Conservation (phyloP, 805 yeast species). For the Candida odintsovae region DNA sequence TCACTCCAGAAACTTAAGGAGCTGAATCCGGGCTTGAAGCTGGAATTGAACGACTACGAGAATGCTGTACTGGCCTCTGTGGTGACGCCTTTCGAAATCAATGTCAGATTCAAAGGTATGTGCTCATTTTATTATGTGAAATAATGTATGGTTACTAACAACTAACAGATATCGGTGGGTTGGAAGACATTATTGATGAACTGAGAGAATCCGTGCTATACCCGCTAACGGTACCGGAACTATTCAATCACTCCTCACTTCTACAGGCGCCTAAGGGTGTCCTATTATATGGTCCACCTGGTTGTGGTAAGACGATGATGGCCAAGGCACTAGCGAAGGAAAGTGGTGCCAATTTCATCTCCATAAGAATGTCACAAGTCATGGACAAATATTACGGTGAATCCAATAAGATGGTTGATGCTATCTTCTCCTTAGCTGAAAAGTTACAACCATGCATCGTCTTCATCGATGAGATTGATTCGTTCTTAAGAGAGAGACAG, state of each 20-base stretch:
- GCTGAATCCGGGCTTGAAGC: constrained; percentile 50
- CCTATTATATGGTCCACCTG: constrained; percentile 90
- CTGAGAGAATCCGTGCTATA: constrained; percentile 82
- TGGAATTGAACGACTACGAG: constrained; percentile 69
- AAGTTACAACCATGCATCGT: constrained; percentile 92
- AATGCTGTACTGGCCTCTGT: constrained; percentile 69
- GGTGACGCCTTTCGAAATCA: constrained; percentile 79
- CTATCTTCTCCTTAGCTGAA: constrained; percentile 81
- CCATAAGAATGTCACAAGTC: constrained; percentile 86
- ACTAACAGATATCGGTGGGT: constrained; percentile 72
- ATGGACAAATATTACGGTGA: constrained; percentile 99
- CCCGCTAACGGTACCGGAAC: constrained; percentile 74
- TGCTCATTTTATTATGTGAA: neutral
- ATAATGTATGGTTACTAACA: neutral
- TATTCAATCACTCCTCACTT: constrained; percentile 66
- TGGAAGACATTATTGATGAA: constrained; percentile 77
- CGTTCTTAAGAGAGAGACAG: constrained; percentile 81
- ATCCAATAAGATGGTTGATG: constrained; percentile 88
- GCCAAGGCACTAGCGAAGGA: constrained; percentile 94
- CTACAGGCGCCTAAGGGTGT: constrained; percentile 95
- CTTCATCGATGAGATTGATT: constrained; percentile 94
- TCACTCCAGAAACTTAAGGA: constrained; percentile 52
- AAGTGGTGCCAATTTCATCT: constrained; percentile 85
- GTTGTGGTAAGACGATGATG: constrained; percentile 96
- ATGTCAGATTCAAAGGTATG: constrained; percentile 51